Percentiles rank a stretch among this genome's conserved stretches.
Conservation (phyloP, 2,329 filamentous ascomycete species). For the Fusarium siculi region DNA sequence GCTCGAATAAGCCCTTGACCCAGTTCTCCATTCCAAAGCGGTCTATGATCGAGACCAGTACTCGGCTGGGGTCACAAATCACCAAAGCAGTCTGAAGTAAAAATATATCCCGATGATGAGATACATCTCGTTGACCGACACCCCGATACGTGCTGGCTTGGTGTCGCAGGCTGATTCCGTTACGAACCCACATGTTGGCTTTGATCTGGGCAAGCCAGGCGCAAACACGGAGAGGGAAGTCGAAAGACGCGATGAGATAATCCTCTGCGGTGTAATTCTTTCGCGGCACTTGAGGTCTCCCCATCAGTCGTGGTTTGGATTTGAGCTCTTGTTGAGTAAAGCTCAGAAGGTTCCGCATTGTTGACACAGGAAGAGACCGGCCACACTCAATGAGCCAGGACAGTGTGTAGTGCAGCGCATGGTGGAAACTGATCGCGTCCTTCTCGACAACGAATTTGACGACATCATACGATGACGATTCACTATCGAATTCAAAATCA, state of each 20-base stretch:
- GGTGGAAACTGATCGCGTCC: constrained; percentile 95
- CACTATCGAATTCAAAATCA: constrained; percentile 82
- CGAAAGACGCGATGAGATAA: constrained; percentile 86
- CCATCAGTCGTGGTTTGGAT: constrained; percentile 71
- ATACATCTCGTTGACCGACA: constrained; percentile 88
- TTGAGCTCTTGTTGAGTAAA: constrained; percentile 79
- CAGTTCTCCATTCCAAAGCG: constrained; percentile 89
- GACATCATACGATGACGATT: constrained; percentile 69
- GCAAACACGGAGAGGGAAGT: constrained; percentile 92
- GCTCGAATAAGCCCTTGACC: constrained; percentile 84
- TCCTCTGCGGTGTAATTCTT: constrained; percentile 75
- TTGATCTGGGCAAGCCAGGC: constrained; percentile 99
- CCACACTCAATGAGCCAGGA: constrained; percentile 96
- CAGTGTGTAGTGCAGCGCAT: constrained; percentile 93
- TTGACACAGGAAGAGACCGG: constrained; percentile 75
- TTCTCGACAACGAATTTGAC: constrained; percentile 90
- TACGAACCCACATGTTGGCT: constrained; percentile 97
- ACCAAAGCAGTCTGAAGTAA: constrained; percentile 91
- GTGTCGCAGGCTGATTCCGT: constrained; percentile 93
- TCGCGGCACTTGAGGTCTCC: constrained; percentile 65
- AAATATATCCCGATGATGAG: constrained; percentile 94
- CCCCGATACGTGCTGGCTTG: constrained; percentile 95
- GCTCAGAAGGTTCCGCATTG: constrained; percentile 74
- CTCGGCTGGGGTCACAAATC: constrained; percentile 82
- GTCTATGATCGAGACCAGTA: constrained; percentile 90